Percentiles rank a stretch among this genome's conserved stretches.
Evolutionary conservation across 2,329 filamentous ascomycete species (phyloP).

Genomic region (Fusarium compactum): DNA sequence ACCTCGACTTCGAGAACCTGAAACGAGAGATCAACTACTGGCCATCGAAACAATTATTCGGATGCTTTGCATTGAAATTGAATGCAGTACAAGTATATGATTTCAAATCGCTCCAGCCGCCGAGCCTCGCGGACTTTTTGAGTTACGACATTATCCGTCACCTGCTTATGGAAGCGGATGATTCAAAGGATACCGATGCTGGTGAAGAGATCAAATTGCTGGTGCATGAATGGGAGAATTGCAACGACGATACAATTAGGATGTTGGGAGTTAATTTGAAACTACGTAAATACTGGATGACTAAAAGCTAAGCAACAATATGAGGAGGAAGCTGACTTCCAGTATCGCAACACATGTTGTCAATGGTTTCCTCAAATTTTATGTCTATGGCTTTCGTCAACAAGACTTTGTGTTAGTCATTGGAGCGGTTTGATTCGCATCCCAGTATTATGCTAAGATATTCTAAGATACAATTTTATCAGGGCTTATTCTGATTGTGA

Average conservation of each 20-base stretch:
- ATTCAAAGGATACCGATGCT: neutral
- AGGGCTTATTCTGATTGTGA: constrained; percentile 24
- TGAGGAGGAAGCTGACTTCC: neutral
- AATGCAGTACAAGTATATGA: constrained; percentile 1
- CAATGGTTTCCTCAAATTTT: too few relatives aligned
- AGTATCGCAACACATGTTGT: too few relatives aligned
- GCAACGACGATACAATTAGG: constrained; percentile 15
- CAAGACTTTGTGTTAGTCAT: neutral
- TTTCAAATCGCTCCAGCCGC: neutral
- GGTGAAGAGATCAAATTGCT: constrained; percentile 18
- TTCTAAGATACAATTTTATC: constrained; percentile 38
- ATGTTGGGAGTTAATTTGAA: constrained; percentile 3
- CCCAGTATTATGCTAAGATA: constrained; percentile 12
- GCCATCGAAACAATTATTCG: neutral
- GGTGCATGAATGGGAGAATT: constrained; percentile 17
- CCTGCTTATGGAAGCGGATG: constrained; percentile 8
- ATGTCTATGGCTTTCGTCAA: too few relatives aligned
- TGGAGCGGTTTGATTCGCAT: neutral
- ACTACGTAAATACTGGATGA: neutral
- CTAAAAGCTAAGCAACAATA: neutral
- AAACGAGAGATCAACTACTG: constrained; percentile 25
- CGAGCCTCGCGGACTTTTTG: constrained; percentile 35
- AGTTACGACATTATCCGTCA: constrained; percentile 29
- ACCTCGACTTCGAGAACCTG: constrained; percentile 37
- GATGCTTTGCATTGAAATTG: constrained; percentile 26